Evolutionary conservation across 1,139 yeast species (phyloP).

Genomic region (Sugiyamaella japonica): DNA sequence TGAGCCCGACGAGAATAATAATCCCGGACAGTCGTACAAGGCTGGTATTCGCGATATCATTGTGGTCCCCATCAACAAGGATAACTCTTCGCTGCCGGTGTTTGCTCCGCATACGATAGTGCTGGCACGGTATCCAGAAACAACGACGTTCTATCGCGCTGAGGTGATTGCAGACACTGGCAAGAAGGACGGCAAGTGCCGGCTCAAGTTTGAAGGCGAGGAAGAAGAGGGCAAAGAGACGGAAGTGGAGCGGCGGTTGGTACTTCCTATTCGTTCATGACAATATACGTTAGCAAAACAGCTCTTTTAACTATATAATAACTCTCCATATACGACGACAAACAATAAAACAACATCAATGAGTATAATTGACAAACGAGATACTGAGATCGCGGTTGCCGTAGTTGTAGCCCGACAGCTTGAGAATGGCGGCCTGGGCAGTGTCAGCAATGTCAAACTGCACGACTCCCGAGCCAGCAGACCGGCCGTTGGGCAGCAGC

Average conservation of each 20-base stretch:
- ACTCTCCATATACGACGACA: not conserved
- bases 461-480: constrained; percentile 84
- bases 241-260: constrained; percentile 82
- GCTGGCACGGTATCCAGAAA: constrained; percentile 93
- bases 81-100: constrained; percentile 40
- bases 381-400: constrained; percentile 76
- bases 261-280: constrained; percentile 52
- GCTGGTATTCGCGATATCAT: constrained; percentile 81
- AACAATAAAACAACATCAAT: not conserved
- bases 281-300: no score
- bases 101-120: constrained; percentile 81
- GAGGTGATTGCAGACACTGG: constrained; percentile 67
- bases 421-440: constrained; percentile 73
- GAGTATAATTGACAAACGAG: constrained; percentile 50
- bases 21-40: constrained; percentile 83
- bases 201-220: constrained; percentile 91
- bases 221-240: constrained; percentile 96
- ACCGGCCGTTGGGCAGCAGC: constrained; percentile 61
- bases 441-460: constrained; percentile 66
- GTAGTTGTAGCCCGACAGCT: constrained; percentile 74
- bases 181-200: constrained; percentile 72
- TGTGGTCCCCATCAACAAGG: constrained; percentile 60
- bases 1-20: constrained; percentile 92
- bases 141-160: constrained; percentile 95
- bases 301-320: constrained; percentile 12